phyloP scores from a whole-genome alignment of 768 basidiomycete genomes.

The Cystobasidium ongulense region DNA sequence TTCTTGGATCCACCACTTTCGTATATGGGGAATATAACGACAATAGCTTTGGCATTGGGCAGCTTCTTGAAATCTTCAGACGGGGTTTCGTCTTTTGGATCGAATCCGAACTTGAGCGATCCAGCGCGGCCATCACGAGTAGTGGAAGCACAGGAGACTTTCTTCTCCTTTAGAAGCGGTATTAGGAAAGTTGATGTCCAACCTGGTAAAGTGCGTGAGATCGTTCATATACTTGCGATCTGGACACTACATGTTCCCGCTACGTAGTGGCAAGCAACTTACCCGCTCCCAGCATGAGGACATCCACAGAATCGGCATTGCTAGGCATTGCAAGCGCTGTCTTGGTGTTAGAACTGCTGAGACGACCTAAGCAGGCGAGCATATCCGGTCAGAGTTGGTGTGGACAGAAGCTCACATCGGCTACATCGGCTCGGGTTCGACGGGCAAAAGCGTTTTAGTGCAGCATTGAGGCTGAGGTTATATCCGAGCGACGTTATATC shows the following conservation, averaged over 20 bases:
- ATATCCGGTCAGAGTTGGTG: no score
- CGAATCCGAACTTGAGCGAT: constrained; percentile 56
- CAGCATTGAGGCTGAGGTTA: no score
- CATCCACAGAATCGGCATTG: neutral
- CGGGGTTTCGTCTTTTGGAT: constrained; percentile 51
- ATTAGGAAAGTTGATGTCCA: constrained; percentile 61
- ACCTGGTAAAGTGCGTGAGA: constrained; percentile 42
- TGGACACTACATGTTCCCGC: neutral
- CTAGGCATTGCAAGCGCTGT: neutral
- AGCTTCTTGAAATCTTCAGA: constrained; percentile 49
- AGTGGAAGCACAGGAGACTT: constrained; percentile 52
- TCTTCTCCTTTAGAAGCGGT: constrained; percentile 50
- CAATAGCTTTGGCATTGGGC: constrained; percentile 54
- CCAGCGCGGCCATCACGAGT: constrained; percentile 52
- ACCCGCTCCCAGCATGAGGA: constrained; percentile 13
- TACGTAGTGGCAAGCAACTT: neutral
- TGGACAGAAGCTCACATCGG: no score
- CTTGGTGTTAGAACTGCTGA: no score
- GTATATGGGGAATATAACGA: constrained; percentile 47
- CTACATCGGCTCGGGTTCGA: no score
- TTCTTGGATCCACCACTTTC: constrained; percentile 49
- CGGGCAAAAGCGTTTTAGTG: no score
- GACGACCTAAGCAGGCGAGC: no score
- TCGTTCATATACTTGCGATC: neutral
- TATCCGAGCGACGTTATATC: no score